Evolutionary conservation across 345 rosid genomes (phyloP), one percentile per base, ranked within the genome.

Genomic region (Euclidium syriacum): DNA sequence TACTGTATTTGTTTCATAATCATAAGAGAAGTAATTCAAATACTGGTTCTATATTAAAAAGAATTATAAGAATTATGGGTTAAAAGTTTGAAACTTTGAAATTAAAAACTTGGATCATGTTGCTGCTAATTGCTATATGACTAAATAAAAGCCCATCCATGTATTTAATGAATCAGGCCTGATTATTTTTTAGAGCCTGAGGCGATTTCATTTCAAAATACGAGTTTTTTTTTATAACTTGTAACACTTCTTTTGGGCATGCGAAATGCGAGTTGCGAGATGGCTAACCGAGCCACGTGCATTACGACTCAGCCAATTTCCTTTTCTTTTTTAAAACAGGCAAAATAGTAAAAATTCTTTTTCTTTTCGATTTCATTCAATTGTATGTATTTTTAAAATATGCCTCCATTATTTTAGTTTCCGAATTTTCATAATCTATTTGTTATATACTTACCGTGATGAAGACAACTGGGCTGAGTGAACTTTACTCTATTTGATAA

Each of bases 271-370:
- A 58, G 44, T 40, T 49, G 65, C 35, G 5, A 67, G 55, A 51
- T 42, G 52, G 67, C 48, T 41, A 68, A 20, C 24, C 48, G 29
- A n/a, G 73, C 73, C 73, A 69, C 68, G 73, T 69, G 62, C 62
- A 19, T 42, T 41, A 60, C 40, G 40, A 60, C 19, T 42, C 32
- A 61, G 26, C 48, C 35, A 7, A 15, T 50, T 57, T 56, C 1
- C 11, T 18, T 18, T 29, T 43, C 0, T 44, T 3, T 11, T 19
- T 51, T 49, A 38, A 41, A 14, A 20, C 48, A 39, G 22, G 15
- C 46, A 65, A 33, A 42, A 40, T 52, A 30, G 11, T 33, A 23
- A 10, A 52, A 52, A 32, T 10, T 3, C 0, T 16, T 47, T 14
- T 22, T 8, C 9, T 4, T 54, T 44, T 4, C 17, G 25, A 34